Percentiles rank a stretch among this genome's conserved stretches.
phyloP scores from a whole-genome alignment of 768 basidiomycete genomes.

The Russula griseocarnosa region DNA sequence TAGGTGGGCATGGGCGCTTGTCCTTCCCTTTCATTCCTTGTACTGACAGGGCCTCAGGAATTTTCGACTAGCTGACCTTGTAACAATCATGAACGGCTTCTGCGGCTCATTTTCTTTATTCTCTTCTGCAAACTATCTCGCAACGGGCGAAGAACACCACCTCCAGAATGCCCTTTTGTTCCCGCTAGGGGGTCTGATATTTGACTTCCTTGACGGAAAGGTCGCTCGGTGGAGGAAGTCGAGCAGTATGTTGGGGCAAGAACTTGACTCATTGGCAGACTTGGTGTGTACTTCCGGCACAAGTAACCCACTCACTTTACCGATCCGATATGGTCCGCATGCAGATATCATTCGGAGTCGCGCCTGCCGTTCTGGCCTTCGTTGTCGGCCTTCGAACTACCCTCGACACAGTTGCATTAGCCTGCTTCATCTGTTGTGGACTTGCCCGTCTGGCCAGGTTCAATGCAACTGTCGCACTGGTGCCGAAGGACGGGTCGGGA shows the following conservation, averaged over 20 bases:
- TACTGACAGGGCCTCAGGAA: constrained; percentile 53
- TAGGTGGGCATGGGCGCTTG: constrained; percentile 49
- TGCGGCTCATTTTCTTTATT: constrained; percentile 96
- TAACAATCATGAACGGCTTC: constrained; percentile 98
- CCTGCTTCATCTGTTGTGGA: constrained; percentile 92
- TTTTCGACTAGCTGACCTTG: constrained; percentile 95
- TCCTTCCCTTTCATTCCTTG: constrained; percentile 3
- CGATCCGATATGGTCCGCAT: not conserved
- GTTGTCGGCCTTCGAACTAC: constrained; percentile 86
- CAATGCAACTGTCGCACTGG: constrained; percentile 94
- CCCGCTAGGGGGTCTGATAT: constrained; percentile 91
- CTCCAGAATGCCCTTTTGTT: constrained; percentile 84
- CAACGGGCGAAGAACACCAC: constrained; percentile 72
- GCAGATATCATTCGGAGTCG: constrained; percentile 96
- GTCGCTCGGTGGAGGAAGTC: constrained; percentile 97
- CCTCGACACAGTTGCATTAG: constrained; percentile 82
- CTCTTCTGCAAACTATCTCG: constrained; percentile 84
- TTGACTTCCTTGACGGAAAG: constrained; percentile 97
- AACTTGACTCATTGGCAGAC: constrained; percentile 95
- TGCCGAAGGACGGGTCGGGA: constrained; percentile 82
- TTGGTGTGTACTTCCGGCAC: constrained; percentile 51
- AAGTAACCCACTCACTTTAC: constrained; percentile 8
- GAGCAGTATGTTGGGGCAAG: constrained; percentile 93
- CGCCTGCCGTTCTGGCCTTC: constrained; percentile 91
- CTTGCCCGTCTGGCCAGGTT: constrained; percentile 95